phyloP scores from a whole-genome alignment of 164 flowering plant species.

The Amborella trichopoda region DNA sequence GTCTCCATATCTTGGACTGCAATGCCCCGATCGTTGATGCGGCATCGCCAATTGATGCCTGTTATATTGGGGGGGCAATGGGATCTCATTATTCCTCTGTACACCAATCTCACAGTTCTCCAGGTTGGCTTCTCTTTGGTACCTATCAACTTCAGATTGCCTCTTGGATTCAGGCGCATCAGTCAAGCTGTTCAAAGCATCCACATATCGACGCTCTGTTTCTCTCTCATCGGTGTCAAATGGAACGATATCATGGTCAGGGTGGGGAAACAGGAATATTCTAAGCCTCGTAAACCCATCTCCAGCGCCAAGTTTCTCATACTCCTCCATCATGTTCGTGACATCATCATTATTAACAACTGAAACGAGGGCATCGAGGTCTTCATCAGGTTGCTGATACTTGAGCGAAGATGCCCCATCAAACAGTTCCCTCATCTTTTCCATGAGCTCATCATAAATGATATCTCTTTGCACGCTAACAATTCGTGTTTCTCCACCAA shows the following conservation, averaged over 20 bases:
- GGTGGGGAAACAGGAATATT: slow-evolving; percentile 62
- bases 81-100: slow-evolving; percentile 41
- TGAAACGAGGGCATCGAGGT: slow-evolving; percentile 93
- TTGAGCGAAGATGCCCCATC: slow-evolving; percentile 60
- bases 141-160: slow-evolving; percentile 33
- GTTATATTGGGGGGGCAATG: slow-evolving; percentile 31
- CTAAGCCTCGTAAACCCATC: slow-evolving; percentile 81
- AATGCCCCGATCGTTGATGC: slow-evolving; percentile 35
- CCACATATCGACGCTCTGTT: slow-evolving; percentile 84
- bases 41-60: slow-evolving; percentile 46
- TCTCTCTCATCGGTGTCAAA: slow-evolving; percentile 75
- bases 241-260: slow-evolving; percentile 48
- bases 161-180: slow-evolving; percentile 41
- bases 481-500: slow-evolving; percentile 94
- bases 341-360: slow-evolving; percentile 98
- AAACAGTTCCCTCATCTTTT: slow-evolving; percentile 69
- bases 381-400: slow-evolving; percentile 99
- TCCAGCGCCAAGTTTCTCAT: slow-evolving; percentile 75
- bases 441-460: slow-evolving; percentile 61
- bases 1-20: slow-evolving; percentile 45
- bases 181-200: slow-evolving; percentile 78
- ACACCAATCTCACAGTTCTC: slow-evolving; percentile 34
- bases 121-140: too few relatives aligned
- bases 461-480: slow-evolving; percentile 67
- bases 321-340: slow-evolving; percentile 97